Conservation (phyloP, 2,329 filamentous ascomycete species). For the Beauveria sp. region DNA sequence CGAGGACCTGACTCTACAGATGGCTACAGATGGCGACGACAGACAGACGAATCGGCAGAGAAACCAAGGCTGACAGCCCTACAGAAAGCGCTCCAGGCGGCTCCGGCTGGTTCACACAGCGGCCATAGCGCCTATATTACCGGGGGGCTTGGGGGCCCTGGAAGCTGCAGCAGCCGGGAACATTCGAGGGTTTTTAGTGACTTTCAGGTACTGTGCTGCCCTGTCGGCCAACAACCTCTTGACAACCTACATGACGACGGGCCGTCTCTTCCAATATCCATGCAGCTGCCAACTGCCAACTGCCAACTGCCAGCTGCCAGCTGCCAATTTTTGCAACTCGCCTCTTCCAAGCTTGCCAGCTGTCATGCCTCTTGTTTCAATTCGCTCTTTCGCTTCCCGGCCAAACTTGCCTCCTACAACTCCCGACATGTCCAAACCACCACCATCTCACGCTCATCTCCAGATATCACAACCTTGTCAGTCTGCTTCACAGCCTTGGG, state of each 20-base stretch:
- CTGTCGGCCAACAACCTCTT: no score
- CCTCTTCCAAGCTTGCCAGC: background rate
- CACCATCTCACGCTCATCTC: background rate
- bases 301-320: background rate
- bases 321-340: background rate
- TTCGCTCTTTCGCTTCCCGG: background rate
- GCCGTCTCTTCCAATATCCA: no score
- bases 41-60: no score
- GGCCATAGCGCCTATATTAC: background rate
- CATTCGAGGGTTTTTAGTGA: no score
- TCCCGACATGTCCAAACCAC: background rate
- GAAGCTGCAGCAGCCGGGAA: background rate
- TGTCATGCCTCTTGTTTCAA: background rate
- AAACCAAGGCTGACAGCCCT: background rate
- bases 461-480: constrained; percentile 1
- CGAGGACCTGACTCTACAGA: no score
- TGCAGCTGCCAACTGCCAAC: background rate
- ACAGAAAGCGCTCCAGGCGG: background rate
- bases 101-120: background rate
- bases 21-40: no score
- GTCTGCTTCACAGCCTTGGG: background rate
- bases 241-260: no score
- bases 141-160: background rate
- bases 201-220: background rate
- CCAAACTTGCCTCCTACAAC: background rate